Evolutionary conservation across 208 protist species (phyloP).

Genomic region (Histomonas meleagridis): DNA sequence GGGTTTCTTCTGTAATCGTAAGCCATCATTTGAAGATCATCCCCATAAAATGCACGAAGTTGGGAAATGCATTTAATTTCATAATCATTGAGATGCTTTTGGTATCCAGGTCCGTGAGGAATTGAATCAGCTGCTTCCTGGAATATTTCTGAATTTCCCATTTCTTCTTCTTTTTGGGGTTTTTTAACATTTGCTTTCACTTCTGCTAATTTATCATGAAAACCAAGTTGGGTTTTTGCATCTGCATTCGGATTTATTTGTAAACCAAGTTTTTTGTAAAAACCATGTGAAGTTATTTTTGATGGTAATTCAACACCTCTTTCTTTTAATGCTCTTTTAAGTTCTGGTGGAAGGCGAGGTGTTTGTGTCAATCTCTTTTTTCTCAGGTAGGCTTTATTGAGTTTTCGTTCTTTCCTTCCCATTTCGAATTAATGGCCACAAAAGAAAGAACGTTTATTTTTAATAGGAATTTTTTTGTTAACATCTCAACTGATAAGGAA

Average conservation of each 20-base stretch:
- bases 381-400: neutral
- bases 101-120: neutral
- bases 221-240: neutral
- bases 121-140: neutral
- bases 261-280: neutral
- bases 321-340: neutral
- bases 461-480: too few species aligned
- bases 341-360: neutral
- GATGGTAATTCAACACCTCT: neutral
- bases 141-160: neutral
- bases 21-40: constrained; percentile 25
- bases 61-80: neutral
- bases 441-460: too few species aligned
- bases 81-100: neutral
- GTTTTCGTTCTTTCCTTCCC: too few species aligned
- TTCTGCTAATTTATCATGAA: neutral
- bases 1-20: neutral
- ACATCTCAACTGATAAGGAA: too few species aligned
- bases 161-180: neutral
- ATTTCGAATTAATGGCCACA: too few species aligned
- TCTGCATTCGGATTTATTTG: neutral
- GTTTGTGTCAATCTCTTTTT: neutral
- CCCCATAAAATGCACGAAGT: neutral
- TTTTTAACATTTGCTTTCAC: neutral
- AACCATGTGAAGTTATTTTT: too few species aligned